Evolutionary conservation across 805 yeast genomes (phyloP), one percentile per base, ranked within the genome.

Genomic region (Yarrowia porcina): DNA sequence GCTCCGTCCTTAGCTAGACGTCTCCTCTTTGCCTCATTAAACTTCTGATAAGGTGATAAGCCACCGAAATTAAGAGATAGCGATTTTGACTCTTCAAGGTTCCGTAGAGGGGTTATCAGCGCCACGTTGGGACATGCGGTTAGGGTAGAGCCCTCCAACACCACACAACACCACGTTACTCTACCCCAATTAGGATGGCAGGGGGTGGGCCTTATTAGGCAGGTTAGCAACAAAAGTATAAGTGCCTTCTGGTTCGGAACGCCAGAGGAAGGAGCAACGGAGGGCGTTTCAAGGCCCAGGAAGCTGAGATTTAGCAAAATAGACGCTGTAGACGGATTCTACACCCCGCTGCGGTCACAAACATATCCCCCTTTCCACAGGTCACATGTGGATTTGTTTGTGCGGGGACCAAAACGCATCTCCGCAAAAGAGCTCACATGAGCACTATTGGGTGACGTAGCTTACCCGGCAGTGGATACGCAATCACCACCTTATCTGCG

Each of bases 391-490:
- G 17, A 9, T 2, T n/a, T 18, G 52, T 30, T 18, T 28, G 52
- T 45, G 52, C 36, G 52, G 52, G 52, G 52, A 0, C 25, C 17
- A 3, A 12, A 13, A 18, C 25, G 52, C 52, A 45, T 28, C 52
- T 32, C 56, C 56, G 56, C 56, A 49, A 49, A 49, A 49, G 56
- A 30, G 56, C 56, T 49, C 56, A 49, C 56, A 49, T 49, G 56
- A 49, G 56, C 56, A 49, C n/a, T 9, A 32, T 49, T 49, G 39
- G 36, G 39, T 49, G 56, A 49, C 56, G 56, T 49, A 49, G 39
- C 21, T 49, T 49, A 49, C 56, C 56, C 56, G 38, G 56, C 20
- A 20, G 56, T 49, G 56, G 39, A 32, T 49, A 49, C 56, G 56
- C 56, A 49, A 49, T 49, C 56, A 49, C 56, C 56, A 49, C 56